phyloP scores from a whole-genome alignment of 2,329 filamentous ascomycete species.

The Metarhizium brunneum region DNA sequence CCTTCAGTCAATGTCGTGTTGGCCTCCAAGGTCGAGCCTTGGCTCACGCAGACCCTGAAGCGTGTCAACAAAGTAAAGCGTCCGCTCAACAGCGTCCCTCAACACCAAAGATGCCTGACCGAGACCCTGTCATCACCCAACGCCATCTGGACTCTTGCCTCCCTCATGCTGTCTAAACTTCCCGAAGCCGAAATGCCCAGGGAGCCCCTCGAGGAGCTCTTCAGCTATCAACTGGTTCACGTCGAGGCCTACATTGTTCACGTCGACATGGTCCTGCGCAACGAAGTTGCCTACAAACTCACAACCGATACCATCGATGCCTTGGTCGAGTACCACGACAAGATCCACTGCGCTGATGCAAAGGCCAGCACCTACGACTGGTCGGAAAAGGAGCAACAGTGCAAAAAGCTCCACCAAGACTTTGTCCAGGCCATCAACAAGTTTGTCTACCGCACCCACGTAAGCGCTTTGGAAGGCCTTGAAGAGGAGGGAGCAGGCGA shows the following conservation, averaged over 20 bases:
- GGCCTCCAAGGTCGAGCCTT: constrained; percentile 84
- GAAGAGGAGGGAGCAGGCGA: constrained; percentile 96
- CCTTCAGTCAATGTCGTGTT: constrained; percentile 93
- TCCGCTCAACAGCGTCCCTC: constrained; percentile 90
- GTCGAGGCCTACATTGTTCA: constrained; percentile 97
- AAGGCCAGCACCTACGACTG: constrained; percentile 86
- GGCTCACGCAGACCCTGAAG: constrained; percentile 94
- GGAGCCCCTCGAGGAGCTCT: constrained; percentile 78
- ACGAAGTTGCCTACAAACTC: constrained; percentile 97
- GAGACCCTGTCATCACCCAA: constrained; percentile 84
- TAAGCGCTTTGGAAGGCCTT: constrained; percentile 82
- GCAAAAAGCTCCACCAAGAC: constrained; percentile 95
- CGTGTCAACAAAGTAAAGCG: constrained; percentile 95
- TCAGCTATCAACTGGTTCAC: constrained; percentile 89
- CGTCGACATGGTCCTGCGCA: constrained; percentile 96
- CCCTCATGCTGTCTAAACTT: constrained; percentile 83
- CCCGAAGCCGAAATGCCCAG: constrained; percentile 76
- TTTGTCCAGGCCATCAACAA: constrained; percentile 96
- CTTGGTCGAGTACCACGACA: constrained; percentile 92
- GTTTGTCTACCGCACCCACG: constrained; percentile 87
- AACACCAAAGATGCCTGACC: constrained; percentile 91
- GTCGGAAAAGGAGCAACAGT: constrained; percentile 91
- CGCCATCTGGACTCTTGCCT: constrained; percentile 91
- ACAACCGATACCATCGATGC: constrained; percentile 89
- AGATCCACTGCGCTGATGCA: constrained; percentile 84